Evolutionary conservation across 306 rosid species (phyloP), one percentile per base, ranked within the genome.

Genomic region (Quercus bicolor): DNA sequence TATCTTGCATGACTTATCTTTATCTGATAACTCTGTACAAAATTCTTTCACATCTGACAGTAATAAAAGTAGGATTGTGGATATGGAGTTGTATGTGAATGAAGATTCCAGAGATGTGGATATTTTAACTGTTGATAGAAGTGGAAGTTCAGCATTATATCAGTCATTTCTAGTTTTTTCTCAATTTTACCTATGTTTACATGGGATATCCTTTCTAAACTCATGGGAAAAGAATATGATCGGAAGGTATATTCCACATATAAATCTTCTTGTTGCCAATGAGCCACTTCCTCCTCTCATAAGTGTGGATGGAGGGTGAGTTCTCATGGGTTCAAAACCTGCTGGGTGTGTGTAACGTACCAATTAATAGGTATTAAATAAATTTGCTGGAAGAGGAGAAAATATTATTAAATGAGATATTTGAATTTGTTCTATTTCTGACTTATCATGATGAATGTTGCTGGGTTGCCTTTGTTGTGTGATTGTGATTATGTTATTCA

Each of bases 41-140:
- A 76, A 82, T 78, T 78, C 82, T 48, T 77, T 72, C 37, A 82
- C 79, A 13, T 72, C 57, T 79, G 90, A 84, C 55, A 72, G 76
- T 65, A 82, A 77, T 77, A 86, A 79, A 86, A 92, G 85, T 85
- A 89, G 88, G 79, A 88, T 94, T 80, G 29, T 91, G 83, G 97
- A 91, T 78, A 70, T 87, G 85, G 98, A 94, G 43, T 85, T 94
- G 88, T 97, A 92, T 86, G 90, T 86, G 71, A 74, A 86, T 77
- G 84, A 91, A 60, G 90, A 86, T 81, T 85, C 93, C 34, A 84
- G 85, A 85, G 98, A 94, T 37, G 33, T 29, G 5, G 33, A 29
- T 29, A 29, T 29, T 29, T 29, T 29, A 29, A 29, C 33, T 29
- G 33, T 29, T 29, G 5, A 45, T 85, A 85, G 82, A 82, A 88